A percentile compares a stretch with the other conserved stretches of the same genome.
These are phyloP conservation scores for Firmiana major DNA, from an alignment of 345 rosid genomes.

Conservation along the genomic window DNA sequence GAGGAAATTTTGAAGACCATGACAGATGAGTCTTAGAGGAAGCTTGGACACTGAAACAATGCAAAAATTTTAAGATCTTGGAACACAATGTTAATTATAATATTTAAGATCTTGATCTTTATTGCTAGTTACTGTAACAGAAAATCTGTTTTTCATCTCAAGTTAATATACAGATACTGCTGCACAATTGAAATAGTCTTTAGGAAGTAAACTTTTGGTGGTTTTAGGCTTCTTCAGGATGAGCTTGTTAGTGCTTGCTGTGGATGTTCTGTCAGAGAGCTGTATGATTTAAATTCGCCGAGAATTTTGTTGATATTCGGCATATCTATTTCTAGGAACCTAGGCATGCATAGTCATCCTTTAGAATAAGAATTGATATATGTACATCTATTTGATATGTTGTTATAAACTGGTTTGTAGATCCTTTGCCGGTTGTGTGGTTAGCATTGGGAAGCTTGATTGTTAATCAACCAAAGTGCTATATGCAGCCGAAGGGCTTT, in stretches of 20 bases:
- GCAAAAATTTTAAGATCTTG: not conserved
- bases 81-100: not conserved
- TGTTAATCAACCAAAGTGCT: not conserved
- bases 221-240: not conserved
- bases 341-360: not conserved
- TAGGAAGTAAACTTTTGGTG: not conserved
- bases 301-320: not conserved
- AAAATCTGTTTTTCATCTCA: not conserved
- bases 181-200: not conserved
- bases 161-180: not conserved
- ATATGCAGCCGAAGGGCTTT: too few species aligned
- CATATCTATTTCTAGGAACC: not conserved
- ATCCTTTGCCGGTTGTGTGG: not conserved
- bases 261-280: not conserved
- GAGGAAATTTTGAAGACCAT: not conserved
- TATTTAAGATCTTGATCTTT: not conserved
- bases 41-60: not conserved
- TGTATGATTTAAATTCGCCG: not conserved
- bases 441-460: not conserved
- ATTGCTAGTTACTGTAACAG: not conserved
- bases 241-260: not conserved
- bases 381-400: not conserved
- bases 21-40: not conserved
- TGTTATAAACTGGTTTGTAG: not conserved
- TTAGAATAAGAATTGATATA: not conserved